Conservation (phyloP, 2,329 filamentous ascomycete species). For the Diplodia corticola region DNA sequence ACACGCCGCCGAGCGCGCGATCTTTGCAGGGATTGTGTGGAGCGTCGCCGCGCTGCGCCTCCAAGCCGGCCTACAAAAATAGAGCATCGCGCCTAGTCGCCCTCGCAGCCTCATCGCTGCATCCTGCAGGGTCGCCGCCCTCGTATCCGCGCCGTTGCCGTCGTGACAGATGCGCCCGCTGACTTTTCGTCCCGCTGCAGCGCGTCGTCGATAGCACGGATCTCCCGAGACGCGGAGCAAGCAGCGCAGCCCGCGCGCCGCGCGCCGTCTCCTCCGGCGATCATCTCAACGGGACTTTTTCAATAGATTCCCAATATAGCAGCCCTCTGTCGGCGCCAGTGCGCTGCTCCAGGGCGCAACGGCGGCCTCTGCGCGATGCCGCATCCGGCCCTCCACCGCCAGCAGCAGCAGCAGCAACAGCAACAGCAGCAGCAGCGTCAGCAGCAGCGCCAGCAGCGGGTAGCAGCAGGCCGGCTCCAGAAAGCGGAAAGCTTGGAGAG, state of each 20-base stretch:
- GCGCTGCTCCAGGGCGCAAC: not conserved
- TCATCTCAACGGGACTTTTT: constrained; percentile 15
- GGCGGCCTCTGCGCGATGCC: not conserved
- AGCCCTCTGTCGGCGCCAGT: not conserved
- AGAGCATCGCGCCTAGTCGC: constrained; percentile 10
- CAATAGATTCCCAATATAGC: constrained; percentile 21
- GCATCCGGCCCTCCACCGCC: not conserved
- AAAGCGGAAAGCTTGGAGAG: not conserved
- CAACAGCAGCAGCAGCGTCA: too few species aligned
- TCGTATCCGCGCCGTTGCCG: constrained; percentile 16
- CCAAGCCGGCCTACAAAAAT: constrained; percentile 15
- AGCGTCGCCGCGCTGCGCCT: constrained; percentile 19
- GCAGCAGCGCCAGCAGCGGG: too few species aligned
- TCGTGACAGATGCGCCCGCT: not conserved
- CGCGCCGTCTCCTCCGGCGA: constrained; percentile 11
- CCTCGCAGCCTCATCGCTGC: constrained; percentile 18
- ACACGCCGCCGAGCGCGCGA: constrained; percentile 16
- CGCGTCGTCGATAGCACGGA: constrained; percentile 13
- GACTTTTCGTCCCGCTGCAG: not conserved
- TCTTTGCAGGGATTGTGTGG: constrained; percentile 20
- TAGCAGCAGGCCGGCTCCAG: too few species aligned
- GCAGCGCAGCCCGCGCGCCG: not conserved
- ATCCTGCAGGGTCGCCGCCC: constrained; percentile 14
- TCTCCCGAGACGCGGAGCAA: not conserved
- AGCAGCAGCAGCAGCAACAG: too few species aligned